A percentile compares a stretch with the other conserved stretches of the same genome.
Conservation (phyloP, 2,329 filamentous ascomycete genomes). For the Neurospora sp. region DNA sequence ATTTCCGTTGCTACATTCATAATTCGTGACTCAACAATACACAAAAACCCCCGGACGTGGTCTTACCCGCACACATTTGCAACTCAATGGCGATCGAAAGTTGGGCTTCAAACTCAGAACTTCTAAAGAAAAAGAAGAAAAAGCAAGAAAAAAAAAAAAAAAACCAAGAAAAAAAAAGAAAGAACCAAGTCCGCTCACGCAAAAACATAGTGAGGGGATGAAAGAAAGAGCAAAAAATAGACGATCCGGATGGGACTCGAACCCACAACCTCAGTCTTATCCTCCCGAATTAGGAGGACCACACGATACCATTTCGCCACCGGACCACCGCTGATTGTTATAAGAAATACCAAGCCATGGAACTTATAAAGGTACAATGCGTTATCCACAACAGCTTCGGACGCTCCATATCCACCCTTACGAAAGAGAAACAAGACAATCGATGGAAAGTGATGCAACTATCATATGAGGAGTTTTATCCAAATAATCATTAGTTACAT, state of each 20-base stretch:
- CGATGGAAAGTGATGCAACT: background rate
- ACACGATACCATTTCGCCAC: background rate
- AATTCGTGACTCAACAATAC: background rate
- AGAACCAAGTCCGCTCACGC: background rate
- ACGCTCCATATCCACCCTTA: background rate
- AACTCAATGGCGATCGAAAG: background rate
- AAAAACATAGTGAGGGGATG: background rate
- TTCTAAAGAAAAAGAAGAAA: rapidly evolving
- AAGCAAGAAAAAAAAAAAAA: too few species aligned
- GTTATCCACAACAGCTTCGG: background rate
- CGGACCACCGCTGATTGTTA: background rate
- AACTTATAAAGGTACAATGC: background rate
- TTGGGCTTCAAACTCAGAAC: background rate
- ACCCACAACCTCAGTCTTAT: background rate
- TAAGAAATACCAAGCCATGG: background rate
- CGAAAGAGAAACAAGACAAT: background rate
- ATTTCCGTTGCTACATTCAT: background rate
- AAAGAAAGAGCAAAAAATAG: background rate
- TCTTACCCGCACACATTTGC: background rate
- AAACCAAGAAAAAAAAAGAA: too few species aligned
- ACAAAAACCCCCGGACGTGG: background rate
- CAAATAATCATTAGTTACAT: background rate
- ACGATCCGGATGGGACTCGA: background rate
- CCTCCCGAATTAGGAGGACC: background rate
- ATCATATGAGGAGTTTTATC: background rate